Conservation (phyloP, 1,284 basidiomycete species). For the Singerocomus inundabilis region DNA sequence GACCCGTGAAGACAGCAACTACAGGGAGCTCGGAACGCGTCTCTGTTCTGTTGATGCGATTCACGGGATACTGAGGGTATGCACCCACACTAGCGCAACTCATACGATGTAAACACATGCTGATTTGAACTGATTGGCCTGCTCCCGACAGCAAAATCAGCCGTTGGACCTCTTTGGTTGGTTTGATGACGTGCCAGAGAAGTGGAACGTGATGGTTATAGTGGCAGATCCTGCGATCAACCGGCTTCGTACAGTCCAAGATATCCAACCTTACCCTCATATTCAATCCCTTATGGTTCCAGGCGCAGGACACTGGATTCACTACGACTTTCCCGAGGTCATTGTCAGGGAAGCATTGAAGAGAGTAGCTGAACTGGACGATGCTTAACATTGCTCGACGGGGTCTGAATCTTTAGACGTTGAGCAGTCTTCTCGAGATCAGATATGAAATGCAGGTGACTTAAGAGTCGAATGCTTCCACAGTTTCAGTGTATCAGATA, state of each 20-base stretch:
- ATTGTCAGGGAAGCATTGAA: constrained; percentile 26
- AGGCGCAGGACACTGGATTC: constrained; percentile 26
- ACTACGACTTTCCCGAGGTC: constrained; percentile 22
- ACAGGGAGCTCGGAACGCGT: constrained; percentile 17
- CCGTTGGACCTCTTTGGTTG: constrained; percentile 20
- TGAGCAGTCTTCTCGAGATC: too few species aligned
- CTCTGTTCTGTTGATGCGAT: constrained; percentile 13
- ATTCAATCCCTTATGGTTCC: constrained; percentile 16
- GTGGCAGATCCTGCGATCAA: constrained; percentile 19
- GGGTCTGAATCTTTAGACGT: too few species aligned
- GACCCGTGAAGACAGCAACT: too few species aligned
- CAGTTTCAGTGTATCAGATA: background rate
- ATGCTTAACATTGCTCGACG: background rate
- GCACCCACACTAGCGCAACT: too few species aligned
- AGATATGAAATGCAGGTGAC: too few species aligned
- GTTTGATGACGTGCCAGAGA: constrained; percentile 6
- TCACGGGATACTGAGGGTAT: constrained; percentile 13
- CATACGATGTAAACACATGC: too few species aligned
- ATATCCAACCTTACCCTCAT: constrained; percentile 13
- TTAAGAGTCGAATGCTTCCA: background rate
- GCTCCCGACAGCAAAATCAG: constrained; percentile 16
- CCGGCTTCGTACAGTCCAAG: constrained; percentile 5
- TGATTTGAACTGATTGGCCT: background rate
- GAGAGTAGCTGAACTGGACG: constrained; percentile 14
- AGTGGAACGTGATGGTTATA: constrained; percentile 19